Base-by-base conservation (phyloP, 345 rosid species). In the Pelargonium nanum region DNA sequence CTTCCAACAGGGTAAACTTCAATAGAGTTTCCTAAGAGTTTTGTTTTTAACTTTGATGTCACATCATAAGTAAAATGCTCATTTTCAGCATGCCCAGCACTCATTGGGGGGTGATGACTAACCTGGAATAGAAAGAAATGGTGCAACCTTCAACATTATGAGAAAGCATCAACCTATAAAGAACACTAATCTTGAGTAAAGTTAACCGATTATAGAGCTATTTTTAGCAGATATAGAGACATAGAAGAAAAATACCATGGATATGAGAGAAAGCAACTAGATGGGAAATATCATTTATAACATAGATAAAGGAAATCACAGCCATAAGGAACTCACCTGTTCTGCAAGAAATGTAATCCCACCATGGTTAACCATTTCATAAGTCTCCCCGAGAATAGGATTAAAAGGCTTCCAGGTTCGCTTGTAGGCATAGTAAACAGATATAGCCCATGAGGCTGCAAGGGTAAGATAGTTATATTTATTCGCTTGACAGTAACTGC, bases 341-440 rank as follows among this genome's bases (percentile, higher is more conserved):
- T 92, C 98, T 55, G 97, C 55, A 48, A 92, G 75, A 75, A 89
- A 92, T 58, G 86, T 72, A 57, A 92, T 66, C 26, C 89, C 84
- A 26, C 86, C 88, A 78, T 92, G 85, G 72, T 89, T 87, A 45
- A 55, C 68, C 95, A 92, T 50, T 74, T 92, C 96, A 69, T 81
- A 87, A 26, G 97, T 89, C 74, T 92, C 98, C 5, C 98, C 96
- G 62, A 92, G 98, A 80, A 92, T 92, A 57, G 96, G 98, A 78
- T 89, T 92, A 69, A 92, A 92, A 23, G 93, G 97, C 75, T 92
- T 89, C 98, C 98, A 89, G 2, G 97, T 82, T 57, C 98, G 74
- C 74, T 85, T 93, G 72, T 60, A 80, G 50, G 89, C 93, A 76
- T 67, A 81, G 71, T 92, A 92, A 53, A 92, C 89, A 71, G 98